Base-by-base conservation (phyloP, 306 rosid species). In the Begonia peltatifolia region DNA sequence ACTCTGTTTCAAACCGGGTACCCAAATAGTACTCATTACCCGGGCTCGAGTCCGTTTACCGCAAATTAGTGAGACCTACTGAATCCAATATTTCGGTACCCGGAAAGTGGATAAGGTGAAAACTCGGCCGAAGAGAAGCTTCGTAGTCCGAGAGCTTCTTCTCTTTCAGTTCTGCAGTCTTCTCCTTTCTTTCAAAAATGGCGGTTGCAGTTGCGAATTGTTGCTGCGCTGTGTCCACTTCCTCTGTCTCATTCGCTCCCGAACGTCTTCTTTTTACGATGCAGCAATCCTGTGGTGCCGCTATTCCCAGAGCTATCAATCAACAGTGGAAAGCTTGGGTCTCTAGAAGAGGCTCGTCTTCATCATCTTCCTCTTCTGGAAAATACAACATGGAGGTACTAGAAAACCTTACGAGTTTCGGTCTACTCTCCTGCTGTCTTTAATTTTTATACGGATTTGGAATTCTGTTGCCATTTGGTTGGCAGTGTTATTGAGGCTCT, bases 151-250 rank as follows among this genome's bases (percentile, higher is more conserved):
- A 5, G 38, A 30, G 7, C 38, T 30, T 30, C 8, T 30, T 30
- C 38, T 30, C 38, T 3, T 30, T 5, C 38, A 30, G 38, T 30
- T 30, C 38, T 30, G 38, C 38, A 30, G 38, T 30, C 38, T 30
- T 0, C 38, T 30, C 38, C 38, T 30, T 30, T 5, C 52, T 50
- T 44, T 44, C 56, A 41, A 8, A 50, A 75, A 83, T 87, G 96
- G 94, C 84, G 13, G 78, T 68, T 54, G 76, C 87, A 63, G 62
- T 83, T 15, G 70, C 80, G n/a, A 79, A 68, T 68, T 60, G 68
- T 72, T 67, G 73, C 68, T 90, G 67, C 73, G 83, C 92, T 15
- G 72, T 49, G 42, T 36, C 69, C 42, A 64, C 58, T 12, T 75
- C 95, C 69, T 47, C 87, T n/a, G 71, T 74, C 14, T 75, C 72